Percentiles rank a stretch among this genome's conserved stretches.
phyloP scores from a whole-genome alignment of 805 yeast genomes.

The Jamesozyma jinghongensis region DNA sequence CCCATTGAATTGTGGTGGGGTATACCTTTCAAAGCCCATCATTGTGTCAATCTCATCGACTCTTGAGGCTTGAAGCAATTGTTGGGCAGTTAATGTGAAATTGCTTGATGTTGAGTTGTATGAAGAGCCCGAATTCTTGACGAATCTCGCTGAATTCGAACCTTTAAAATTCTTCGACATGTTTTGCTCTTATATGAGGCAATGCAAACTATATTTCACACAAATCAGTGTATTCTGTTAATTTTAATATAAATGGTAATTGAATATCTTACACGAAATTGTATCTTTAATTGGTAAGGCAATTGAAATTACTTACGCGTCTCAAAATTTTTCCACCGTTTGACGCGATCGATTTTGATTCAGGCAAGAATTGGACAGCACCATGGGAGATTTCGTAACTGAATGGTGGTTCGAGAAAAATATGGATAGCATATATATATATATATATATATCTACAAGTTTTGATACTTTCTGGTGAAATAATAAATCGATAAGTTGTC shows the following conservation, averaged over 20 bases:
- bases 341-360: not conserved
- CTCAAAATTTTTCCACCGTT: not conserved
- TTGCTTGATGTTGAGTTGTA: conserved; percentile 13
- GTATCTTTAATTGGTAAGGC: too few species aligned
- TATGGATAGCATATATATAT: too few species aligned
- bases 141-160: conserved; percentile 45
- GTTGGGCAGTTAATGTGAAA: conserved; percentile 28
- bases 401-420: too few species aligned
- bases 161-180: conserved; percentile 33
- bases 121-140: conserved; percentile 29
- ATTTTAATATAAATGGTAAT: too few species aligned
- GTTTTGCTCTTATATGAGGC: not conserved
- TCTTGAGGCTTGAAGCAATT: conserved; percentile 45
- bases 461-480: too few species aligned
- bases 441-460: not conserved
- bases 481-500: too few species aligned
- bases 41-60: conserved; percentile 62
- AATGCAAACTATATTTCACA: too few species aligned
- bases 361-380: too few species aligned
- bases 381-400: too few species aligned
- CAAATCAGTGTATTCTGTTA: too few species aligned
- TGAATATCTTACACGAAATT: too few species aligned
- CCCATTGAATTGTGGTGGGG: conserved; percentile 45
- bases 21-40: conserved; percentile 87
- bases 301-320: too few species aligned